Evolutionary conservation across 306 rosid genomes (phyloP).

Genomic region (Datisca glomerata): DNA sequence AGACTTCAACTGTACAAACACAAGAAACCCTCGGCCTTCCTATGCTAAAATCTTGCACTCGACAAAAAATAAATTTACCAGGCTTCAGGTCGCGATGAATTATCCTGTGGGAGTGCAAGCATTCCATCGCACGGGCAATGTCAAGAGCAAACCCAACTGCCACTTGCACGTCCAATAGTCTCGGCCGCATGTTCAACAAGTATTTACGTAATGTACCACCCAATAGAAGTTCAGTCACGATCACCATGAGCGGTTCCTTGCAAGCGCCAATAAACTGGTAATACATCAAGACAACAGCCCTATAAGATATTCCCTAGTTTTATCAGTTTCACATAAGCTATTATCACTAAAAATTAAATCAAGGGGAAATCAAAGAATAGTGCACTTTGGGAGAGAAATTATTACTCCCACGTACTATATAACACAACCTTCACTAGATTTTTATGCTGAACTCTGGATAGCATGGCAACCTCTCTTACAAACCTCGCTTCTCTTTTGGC

Average conservation of each 20-base stretch:
- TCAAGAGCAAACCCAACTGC: constrained; percentile 46
- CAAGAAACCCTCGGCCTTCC: too few relatives aligned
- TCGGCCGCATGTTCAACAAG: constrained; percentile 39
- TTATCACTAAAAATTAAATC: too few relatives aligned
- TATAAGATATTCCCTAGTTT: constrained; percentile 17
- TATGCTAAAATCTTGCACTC: too few relatives aligned
- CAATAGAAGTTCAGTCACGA: constrained; percentile 63
- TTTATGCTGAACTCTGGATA: constrained; percentile 83
- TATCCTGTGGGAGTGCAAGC: constrained; percentile 61
- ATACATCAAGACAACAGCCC: constrained; percentile 14
- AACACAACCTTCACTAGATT: constrained; percentile 73
- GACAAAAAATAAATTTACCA: constrained; percentile 22
- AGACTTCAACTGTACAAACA: too few relatives aligned
- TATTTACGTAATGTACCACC: constrained; percentile 61
- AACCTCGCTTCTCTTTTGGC: constrained; percentile 61
- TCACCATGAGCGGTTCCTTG: constrained; percentile 67
- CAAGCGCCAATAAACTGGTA: constrained; percentile 68
- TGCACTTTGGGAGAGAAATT: neutral
- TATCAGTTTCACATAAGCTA: too few relatives aligned
- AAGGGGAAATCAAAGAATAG: neutral
- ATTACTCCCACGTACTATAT: neutral
- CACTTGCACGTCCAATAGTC: constrained; percentile 36
- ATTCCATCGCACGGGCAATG: constrained; percentile 52
- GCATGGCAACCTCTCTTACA: constrained; percentile 77
- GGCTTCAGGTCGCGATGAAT: constrained; percentile 70